Evolutionary conservation across 495 filamentous ascomycete species (phyloP).

Genomic region (Talaromyces liani): DNA sequence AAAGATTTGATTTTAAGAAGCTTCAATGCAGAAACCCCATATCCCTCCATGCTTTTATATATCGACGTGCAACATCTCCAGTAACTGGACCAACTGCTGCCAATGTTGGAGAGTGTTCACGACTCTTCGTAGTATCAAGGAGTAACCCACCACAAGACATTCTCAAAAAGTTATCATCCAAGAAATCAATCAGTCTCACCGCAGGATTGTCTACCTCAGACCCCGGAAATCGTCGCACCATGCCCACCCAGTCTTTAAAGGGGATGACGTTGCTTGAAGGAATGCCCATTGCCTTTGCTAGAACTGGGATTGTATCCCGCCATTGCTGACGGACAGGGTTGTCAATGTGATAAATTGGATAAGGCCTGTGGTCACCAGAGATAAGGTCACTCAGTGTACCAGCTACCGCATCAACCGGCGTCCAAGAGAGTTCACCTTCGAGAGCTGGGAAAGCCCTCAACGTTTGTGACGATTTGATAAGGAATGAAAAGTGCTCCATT

Average conservation of each 20-base stretch:
- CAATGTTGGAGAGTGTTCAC: constrained; percentile 38
- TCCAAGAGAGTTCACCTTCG: constrained; percentile 38
- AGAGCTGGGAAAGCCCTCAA: constrained; percentile 36
- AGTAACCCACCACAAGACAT: constrained; percentile 49
- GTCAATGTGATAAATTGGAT: constrained; percentile 49
- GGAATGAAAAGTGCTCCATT: constrained; percentile 38
- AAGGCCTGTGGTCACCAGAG: constrained; percentile 14
- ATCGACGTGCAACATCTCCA: constrained; percentile 28
- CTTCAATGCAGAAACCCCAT: constrained; percentile 17
- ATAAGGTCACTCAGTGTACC: constrained; percentile 30
- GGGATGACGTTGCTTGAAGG: constrained; percentile 29
- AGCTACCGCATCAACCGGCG: constrained; percentile 40
- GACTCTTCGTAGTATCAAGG: constrained; percentile 29
- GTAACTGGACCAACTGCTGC: constrained; percentile 24
- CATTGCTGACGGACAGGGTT: constrained; percentile 45
- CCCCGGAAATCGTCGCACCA: constrained; percentile 26
- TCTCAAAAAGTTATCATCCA: constrained; percentile 40
- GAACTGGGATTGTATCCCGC: constrained; percentile 28
- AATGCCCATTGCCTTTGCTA: constrained; percentile 35
- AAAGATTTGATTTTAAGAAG: not conserved
- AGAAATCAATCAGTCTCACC: constrained; percentile 33
- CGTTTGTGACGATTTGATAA: constrained; percentile 46
- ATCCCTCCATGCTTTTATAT: constrained; percentile 34
- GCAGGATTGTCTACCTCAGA: constrained; percentile 40
- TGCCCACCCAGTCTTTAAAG: constrained; percentile 39